Conservation (phyloP, 2,329 filamentous ascomycete genomes). For the Canariomyces notabilis region DNA sequence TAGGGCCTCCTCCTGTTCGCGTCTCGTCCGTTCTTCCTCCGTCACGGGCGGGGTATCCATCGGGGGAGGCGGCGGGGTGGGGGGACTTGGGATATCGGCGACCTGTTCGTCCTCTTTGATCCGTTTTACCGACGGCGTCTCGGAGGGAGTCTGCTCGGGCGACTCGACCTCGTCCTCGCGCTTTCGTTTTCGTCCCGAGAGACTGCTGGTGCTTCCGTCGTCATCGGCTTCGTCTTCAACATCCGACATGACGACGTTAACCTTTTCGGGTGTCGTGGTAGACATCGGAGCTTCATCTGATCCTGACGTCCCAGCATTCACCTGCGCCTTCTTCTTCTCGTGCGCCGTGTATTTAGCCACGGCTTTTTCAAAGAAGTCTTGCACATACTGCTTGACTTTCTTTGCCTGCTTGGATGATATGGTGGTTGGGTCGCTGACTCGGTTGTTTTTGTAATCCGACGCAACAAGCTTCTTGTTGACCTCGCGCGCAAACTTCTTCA, state of each 20-base stretch:
- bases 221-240: slow-evolving; percentile 34
- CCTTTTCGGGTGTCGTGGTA: slow-evolving; percentile 27
- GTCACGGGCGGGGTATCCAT: slow-evolving; percentile 28
- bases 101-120: slow-evolving; percentile 30
- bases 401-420: slow-evolving; percentile 73
- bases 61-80: slow-evolving; percentile 44
- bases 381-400: slow-evolving; percentile 78
- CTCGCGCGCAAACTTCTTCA: slow-evolving; percentile 59
- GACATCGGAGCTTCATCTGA: slow-evolving; percentile 14
- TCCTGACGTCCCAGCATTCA: background rate
- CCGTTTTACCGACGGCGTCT: slow-evolving; percentile 51
- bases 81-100: slow-evolving; percentile 35
- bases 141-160: slow-evolving; percentile 44
- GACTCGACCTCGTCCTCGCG: slow-evolving; percentile 45
- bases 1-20: slow-evolving; percentile 47
- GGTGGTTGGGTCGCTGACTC: slow-evolving; percentile 72
- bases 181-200: slow-evolving; percentile 60
- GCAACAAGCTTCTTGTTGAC: slow-evolving; percentile 84
- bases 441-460: slow-evolving; percentile 84
- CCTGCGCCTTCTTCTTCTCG: slow-evolving; percentile 57
- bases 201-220: slow-evolving; percentile 33
- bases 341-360: slow-evolving; percentile 67
- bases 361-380: slow-evolving; percentile 82
- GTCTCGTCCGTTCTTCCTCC: slow-evolving; percentile 42
- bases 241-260: slow-evolving; percentile 38